phyloP scores from a whole-genome alignment of 2,329 filamentous ascomycete genomes.

The Diaporthe longicolla region DNA sequence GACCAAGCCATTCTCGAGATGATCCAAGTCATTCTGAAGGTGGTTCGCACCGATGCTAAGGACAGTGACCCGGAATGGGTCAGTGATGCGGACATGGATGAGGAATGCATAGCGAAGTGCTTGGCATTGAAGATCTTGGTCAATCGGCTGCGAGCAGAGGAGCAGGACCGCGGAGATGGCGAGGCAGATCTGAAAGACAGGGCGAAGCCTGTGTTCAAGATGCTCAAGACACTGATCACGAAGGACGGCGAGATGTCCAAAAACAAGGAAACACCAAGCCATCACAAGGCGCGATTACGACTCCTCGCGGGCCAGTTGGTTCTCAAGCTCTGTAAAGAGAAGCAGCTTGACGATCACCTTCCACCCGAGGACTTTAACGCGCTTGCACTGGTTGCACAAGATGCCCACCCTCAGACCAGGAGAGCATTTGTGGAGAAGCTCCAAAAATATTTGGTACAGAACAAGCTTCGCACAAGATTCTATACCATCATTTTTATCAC shows the following conservation, averaged over 20 bases:
- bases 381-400: constrained; percentile 85
- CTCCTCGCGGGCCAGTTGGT: constrained; percentile 84
- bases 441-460: constrained; percentile 88
- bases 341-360: constrained; percentile 82
- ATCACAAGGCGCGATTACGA: constrained; percentile 85
- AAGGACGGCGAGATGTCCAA: constrained; percentile 86
- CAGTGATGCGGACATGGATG: constrained; percentile 76
- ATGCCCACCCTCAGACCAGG: constrained; percentile 80
- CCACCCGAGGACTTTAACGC: constrained; percentile 82
- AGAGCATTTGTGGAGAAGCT: constrained; percentile 85
- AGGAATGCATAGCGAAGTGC: constrained; percentile 86
- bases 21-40: constrained; percentile 80
- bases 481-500: constrained; percentile 92
- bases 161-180: constrained; percentile 54
- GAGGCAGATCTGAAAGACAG: constrained; percentile 67
- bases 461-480: constrained; percentile 80
- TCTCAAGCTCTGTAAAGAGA: constrained; percentile 86
- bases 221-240: constrained; percentile 82
- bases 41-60: constrained; percentile 74
- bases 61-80: constrained; percentile 75
- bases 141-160: constrained; percentile 80
- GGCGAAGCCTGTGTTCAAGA: constrained; percentile 79
- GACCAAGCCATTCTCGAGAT: constrained; percentile 85
- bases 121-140: constrained; percentile 88
- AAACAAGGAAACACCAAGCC: constrained; percentile 78